These are phyloP conservation scores for Epipyxis sp. DNA, from an alignment of 108 stramenopile genomes.

Conservation along the genomic window DNA sequence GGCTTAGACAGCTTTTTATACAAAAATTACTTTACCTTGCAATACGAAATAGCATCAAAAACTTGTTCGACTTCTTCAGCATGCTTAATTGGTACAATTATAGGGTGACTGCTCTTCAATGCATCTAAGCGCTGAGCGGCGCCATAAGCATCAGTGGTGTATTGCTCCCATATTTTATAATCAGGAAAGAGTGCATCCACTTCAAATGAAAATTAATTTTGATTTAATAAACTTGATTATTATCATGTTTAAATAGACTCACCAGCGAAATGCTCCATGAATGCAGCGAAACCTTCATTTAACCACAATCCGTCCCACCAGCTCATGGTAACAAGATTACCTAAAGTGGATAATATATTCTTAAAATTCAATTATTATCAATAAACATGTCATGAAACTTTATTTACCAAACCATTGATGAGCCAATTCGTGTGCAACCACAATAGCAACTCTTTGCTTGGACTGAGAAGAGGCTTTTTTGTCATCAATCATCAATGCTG, in stretches of 20 bases:
- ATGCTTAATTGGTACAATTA: slow-evolving; percentile 73
- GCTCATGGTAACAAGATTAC: slow-evolving; percentile 91
- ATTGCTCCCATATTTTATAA: slow-evolving; percentile 81
- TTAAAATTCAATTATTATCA: slow-evolving; percentile 94
- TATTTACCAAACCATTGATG: slow-evolving; percentile 98
- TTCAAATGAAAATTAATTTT: slow-evolving; percentile 71
- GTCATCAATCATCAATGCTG: slow-evolving; percentile 84
- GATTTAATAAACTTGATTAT: too few species aligned
- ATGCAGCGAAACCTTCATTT: slow-evolving; percentile 92
- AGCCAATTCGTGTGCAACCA: slow-evolving; percentile 94
- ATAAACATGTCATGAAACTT: slow-evolving; percentile 89
- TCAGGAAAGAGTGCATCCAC: slow-evolving; percentile 69
- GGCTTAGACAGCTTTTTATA: too few species aligned
- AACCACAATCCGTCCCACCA: slow-evolving; percentile 93
- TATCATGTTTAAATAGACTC: too few species aligned
- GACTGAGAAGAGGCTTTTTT: slow-evolving; percentile 59
- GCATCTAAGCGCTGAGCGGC: slow-evolving; percentile 80
- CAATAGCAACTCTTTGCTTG: slow-evolving; percentile 83
- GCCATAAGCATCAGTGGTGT: slow-evolving; percentile 71
- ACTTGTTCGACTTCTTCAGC: slow-evolving; percentile 95
- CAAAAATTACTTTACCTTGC: too few species aligned
- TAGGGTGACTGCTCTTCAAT: slow-evolving; percentile 76
- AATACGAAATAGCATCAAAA: slow-evolving; percentile 88
- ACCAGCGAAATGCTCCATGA: slow-evolving; percentile 65
- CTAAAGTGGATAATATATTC: slow-evolving; percentile 95